phyloP scores from a whole-genome alignment of 805 yeast species.

The Saccharomycopsis fermentans region DNA sequence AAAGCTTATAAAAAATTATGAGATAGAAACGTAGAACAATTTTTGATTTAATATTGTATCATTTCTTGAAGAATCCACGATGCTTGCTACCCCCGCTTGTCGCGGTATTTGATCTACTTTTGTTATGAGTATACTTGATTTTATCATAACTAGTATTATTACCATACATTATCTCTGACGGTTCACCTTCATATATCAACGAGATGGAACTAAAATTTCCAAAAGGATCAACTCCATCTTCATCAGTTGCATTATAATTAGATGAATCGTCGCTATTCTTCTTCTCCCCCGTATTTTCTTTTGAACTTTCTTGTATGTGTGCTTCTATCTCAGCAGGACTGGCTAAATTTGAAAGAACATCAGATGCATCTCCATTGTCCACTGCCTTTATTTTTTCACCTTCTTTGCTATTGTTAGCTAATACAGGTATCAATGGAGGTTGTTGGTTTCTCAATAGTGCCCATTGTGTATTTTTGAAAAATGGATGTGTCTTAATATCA shows the following conservation, averaged over 20 bases:
- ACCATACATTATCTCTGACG: slow-evolving; percentile 38
- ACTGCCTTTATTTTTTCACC: slow-evolving; percentile 20
- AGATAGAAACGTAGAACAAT: background rate
- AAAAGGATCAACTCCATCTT: slow-evolving; percentile 58
- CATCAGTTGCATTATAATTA: slow-evolving; percentile 22
- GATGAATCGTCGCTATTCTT: slow-evolving; percentile 25
- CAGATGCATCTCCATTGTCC: slow-evolving; percentile 1
- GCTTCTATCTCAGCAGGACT: background rate
- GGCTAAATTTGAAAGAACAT: slow-evolving; percentile 11
- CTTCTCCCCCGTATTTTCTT: slow-evolving; percentile 23
- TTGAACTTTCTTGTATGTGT: slow-evolving; percentile 9
- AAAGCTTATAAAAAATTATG: background rate
- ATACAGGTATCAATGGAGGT: slow-evolving; percentile 92
- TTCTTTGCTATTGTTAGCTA: slow-evolving; percentile 32
- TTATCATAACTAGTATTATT: slow-evolving; percentile 37
- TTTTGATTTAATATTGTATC: background rate
- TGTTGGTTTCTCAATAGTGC: slow-evolving; percentile 84
- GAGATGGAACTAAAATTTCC: slow-evolving; percentile 80
- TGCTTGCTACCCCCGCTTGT: slow-evolving; percentile 1
- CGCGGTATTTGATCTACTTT: slow-evolving; percentile 11
- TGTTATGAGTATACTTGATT: slow-evolving; percentile 46
- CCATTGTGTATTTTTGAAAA: slow-evolving; percentile 91
- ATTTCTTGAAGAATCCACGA: background rate
- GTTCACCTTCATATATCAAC: slow-evolving; percentile 58
- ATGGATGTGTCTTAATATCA: slow-evolving; percentile 83